phyloP scores from a whole-genome alignment of 2,329 filamentous ascomycete genomes.

The Colletotrichum falcatum region DNA sequence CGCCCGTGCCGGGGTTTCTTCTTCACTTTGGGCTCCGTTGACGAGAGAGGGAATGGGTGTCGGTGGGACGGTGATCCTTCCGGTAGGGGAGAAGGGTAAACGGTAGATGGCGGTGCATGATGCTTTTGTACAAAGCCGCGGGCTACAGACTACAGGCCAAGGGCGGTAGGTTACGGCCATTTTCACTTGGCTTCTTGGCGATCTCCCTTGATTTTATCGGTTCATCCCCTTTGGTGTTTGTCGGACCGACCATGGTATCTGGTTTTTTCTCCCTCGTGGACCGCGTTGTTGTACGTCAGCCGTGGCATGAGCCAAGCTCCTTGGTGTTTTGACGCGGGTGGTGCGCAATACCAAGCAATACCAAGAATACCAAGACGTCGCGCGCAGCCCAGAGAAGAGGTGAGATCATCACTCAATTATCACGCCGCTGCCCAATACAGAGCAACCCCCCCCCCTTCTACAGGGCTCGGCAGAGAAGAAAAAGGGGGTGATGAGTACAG shows the following conservation, averaged over 20 bases:
- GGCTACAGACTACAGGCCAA: background rate
- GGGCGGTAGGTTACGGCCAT: slow-evolving; percentile 7
- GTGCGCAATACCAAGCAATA: slow-evolving; percentile 4
- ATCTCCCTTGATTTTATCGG: background rate
- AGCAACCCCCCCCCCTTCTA: background rate
- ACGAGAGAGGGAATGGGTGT: background rate
- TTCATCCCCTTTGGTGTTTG: background rate
- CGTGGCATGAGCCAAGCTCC: slow-evolving; percentile 30
- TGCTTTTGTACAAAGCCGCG: slow-evolving; percentile 2
- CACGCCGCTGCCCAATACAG: background rate
- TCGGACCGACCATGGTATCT: slow-evolving; percentile 7
- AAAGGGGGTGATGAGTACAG: background rate
- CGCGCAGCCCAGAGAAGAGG: background rate
- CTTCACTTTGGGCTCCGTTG: background rate
- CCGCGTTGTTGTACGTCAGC: slow-evolving; percentile 36
- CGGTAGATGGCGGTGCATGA: background rate
- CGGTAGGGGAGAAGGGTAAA: background rate
- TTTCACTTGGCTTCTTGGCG: slow-evolving; percentile 35
- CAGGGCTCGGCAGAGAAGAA: background rate
- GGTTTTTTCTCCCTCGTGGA: background rate
- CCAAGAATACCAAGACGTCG: background rate
- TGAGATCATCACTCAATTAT: background rate
- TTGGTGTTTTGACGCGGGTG: slow-evolving; percentile 32
- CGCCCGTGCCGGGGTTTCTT: background rate
- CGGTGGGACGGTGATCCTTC: background rate